Evolutionary conservation across 164 flowering plant genomes (phyloP).

Genomic region (Cinnamomum chago): DNA sequence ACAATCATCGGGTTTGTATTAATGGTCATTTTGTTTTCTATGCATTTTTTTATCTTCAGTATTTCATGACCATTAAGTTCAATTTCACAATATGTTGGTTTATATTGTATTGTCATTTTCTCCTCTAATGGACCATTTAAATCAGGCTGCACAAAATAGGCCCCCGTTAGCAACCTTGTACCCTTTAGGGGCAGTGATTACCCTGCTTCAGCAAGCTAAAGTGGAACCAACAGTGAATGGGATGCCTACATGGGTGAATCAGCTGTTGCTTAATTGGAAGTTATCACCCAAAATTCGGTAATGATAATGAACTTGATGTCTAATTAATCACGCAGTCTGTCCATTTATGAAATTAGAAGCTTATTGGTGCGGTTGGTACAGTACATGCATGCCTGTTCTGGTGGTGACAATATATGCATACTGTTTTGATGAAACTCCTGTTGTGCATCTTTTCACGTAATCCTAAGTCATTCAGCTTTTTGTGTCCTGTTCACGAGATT

Average conservation of each 20-base stretch:
- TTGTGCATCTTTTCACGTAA: neutral
- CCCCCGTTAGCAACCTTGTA: constrained; percentile 66
- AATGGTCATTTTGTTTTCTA: neutral
- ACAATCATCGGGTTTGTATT: constrained; percentile 36
- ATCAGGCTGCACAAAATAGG: constrained; percentile 41
- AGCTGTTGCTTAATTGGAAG: constrained; percentile 30
- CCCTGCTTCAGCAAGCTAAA: constrained; percentile 56
- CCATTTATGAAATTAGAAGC: no score
- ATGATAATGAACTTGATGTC: neutral
- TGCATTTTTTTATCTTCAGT: neutral
- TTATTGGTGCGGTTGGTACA: no score
- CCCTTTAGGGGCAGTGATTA: constrained; percentile 65
- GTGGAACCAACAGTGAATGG: constrained; percentile 28
- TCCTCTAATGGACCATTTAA: constrained; percentile 5
- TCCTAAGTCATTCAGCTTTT: neutral
- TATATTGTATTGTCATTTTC: neutral
- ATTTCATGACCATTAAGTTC: neutral
- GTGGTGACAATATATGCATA: neutral
- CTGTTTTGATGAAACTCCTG: neutral
- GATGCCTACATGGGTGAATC: constrained; percentile 89
- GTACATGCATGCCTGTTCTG: neutral
- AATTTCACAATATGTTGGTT: neutral
- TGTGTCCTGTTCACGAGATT: neutral
- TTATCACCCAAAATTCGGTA: constrained; percentile 74
- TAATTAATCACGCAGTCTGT: neutral